Evolutionary conservation across 139 green algal species (phyloP), one percentile per base, ranked within the genome.

Genomic region (Chlorella sp.): DNA sequence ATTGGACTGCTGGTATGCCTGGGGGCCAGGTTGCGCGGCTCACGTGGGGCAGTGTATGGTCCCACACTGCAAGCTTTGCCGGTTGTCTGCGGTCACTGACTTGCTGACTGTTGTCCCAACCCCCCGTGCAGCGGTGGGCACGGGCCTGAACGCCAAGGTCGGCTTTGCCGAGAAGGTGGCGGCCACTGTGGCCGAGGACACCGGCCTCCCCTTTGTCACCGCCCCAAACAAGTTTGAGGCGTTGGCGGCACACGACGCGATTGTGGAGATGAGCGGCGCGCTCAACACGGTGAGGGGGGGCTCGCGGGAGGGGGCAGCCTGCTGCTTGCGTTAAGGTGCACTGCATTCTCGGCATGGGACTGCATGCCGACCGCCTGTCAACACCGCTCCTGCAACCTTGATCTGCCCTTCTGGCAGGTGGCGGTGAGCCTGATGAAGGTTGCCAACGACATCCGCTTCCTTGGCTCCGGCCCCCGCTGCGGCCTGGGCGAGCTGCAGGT

Each of bases 201-300:
- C 96, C 1, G 96, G 97, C 0, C 80, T 97, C 51, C 95, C 94
- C 17, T 99, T 99, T 81, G 85, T 95, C 0, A 97, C 94, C 17
- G 97, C 97, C 1, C 93, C 93, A 56, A 99, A 99, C 92, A 99
- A 99, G 90, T 99, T 99, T 90, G 97, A 98, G 87, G 93, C 95
- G 17, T 91, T 99, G 46, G 97, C 97, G 2, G 95, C 96, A 1
- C 97, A 99, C 82, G 97, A 99, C 82, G 94, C 94, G 16, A 48
- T 98, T 24, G 95, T 98, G 69, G 90, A 97, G 80, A 88, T 92
- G 51, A 91, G 84, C 60, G 96, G 96, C 3, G 92, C 94, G 2
- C 91, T 99, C 58, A 98, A 99, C 89, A 97, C 92, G 9, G 84
- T 98, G 51, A 2, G 81, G n/a, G n/a, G n/a, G n/a, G n/a, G n/a